phyloP scores from a whole-genome alignment of 768 basidiomycete genomes.

The Xanthoconium stramineum region DNA sequence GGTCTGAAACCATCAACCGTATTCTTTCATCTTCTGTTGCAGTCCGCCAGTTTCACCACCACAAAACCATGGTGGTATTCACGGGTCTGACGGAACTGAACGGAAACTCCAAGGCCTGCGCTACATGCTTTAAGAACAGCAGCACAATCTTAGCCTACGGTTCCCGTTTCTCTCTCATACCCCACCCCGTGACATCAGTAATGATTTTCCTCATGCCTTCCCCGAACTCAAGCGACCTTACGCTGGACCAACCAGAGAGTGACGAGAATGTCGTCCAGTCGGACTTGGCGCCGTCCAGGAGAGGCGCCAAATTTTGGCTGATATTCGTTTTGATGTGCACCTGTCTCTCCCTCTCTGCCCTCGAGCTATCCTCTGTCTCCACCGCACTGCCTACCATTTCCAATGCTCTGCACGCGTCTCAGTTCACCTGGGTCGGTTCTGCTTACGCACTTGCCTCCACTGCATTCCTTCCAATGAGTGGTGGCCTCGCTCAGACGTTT shows the following conservation, averaged over 20 bases:
- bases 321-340: constrained; percentile 29
- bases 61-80: not conserved
- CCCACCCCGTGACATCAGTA: not conserved
- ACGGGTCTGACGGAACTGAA: not conserved
- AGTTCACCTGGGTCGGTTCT: constrained; percentile 46
- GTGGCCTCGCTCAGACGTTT: constrained; percentile 38
- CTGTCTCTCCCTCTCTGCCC: constrained; percentile 29
- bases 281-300: not conserved
- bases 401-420: constrained; percentile 32
- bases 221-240: not conserved
- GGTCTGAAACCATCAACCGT: no score
- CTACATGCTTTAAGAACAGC: not conserved
- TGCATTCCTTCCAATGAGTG: constrained; percentile 39
- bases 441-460: constrained; percentile 42
- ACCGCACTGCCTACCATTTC: constrained; percentile 45
- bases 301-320: constrained; percentile 27
- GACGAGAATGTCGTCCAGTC: not conserved
- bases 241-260: not conserved
- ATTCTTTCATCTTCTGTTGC: not conserved
- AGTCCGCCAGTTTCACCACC: not conserved
- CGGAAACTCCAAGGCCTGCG: not conserved
- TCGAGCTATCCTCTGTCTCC: constrained; percentile 32
- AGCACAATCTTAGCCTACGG: not conserved
- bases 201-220: not conserved
- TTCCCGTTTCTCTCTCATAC: not conserved